Conservation (phyloP, 768 basidiomycete species). For the Suillus spraguei region DNA sequence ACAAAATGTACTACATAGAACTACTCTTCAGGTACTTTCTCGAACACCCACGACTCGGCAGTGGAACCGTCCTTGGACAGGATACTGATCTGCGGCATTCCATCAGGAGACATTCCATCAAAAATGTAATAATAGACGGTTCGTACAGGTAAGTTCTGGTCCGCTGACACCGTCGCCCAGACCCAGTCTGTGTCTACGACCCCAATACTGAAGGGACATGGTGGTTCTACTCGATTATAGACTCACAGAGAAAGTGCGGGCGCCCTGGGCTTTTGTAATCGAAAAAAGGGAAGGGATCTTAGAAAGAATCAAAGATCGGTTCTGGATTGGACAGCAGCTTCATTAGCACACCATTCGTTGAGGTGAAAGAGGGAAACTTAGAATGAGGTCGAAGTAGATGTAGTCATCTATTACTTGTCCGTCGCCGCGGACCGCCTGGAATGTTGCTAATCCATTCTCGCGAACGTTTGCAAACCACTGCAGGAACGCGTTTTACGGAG, state of each 20-base stretch:
- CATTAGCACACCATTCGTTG: not conserved
- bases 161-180: not conserved
- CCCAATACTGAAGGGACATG: not conserved
- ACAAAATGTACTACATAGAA: not conserved
- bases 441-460: not conserved
- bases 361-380: not conserved
- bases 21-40: not conserved
- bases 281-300: not conserved
- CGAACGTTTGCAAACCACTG: not conserved
- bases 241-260: not conserved
- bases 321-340: not conserved
- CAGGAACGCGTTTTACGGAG: not conserved
- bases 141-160: not conserved
- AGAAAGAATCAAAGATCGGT: not conserved
- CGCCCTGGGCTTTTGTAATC: not conserved
- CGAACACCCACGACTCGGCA: not conserved
- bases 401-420: not conserved
- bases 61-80: not conserved
- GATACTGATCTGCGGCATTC: not conserved
- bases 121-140: not conserved
- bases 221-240: not conserved
- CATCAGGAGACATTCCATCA: not conserved
- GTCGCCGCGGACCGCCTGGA: not conserved
- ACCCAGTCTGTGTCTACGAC: not conserved
- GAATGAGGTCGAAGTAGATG: not conserved